Base-by-base conservation (phyloP, 83 land plant genomes). In the Diphasiastrum complanatum region DNA sequence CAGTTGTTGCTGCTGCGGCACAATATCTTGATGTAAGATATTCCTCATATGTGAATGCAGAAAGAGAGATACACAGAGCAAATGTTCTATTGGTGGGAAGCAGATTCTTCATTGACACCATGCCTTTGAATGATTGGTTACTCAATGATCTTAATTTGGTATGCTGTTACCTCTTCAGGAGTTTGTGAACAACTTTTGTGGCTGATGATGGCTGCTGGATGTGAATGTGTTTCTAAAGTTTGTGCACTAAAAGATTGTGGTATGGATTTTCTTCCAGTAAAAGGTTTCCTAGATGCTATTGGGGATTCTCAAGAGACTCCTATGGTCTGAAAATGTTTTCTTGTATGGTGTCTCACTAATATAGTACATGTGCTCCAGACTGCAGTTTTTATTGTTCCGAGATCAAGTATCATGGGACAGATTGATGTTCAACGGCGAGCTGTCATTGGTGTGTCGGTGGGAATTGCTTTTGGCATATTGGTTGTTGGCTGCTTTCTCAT, bases 361-460 rank as follows among this genome's bases (percentile, higher is more conserved):
- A n/a, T 18, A 16, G 53, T n/a, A 50, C 53, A n/a, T 50, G 53
- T 12, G 16, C 23, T 10, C 16, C 35, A 55, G 59, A 55, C 59
- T 55, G 59, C 59, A 33, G 59, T 55, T 11, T n/a, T 30, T 25
- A 27, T 27, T 55, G 35, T 55, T 27, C 59, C 59, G 19, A 55
- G 35, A 27, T 11, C 34, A 1, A 24, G 59, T 30, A 32, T 55
- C 26, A 55, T 55, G 59, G 59, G 59, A 11, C 26, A 55, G 35
- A 32, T 55, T 27, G 59, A 55, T 11, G 8, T 35, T 24, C 16
- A 27, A 30, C 20, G 31, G 31, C 34, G 35, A 30, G 31, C 59
- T 26, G 59, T 55, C 14, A 35, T 55, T 55, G 59, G 28, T 10
- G 59, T 55, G 5, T 55, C 59, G 26, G 59, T 55, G 16, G 35